These are phyloP conservation scores for Lathyrus sativus DNA, from an alignment of 306 rosid species.

Conservation along the genomic window DNA sequence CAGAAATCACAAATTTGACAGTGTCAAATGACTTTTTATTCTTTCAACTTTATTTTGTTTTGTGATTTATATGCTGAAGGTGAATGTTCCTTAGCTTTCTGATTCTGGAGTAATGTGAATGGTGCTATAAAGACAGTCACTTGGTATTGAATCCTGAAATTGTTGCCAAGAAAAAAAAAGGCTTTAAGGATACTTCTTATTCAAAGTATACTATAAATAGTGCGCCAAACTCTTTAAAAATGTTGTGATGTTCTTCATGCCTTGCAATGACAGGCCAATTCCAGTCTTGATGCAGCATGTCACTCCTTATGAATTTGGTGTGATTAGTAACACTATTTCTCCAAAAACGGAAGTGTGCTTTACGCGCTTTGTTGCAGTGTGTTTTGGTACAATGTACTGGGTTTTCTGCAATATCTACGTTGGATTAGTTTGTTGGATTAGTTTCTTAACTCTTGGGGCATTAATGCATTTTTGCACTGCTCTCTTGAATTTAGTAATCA, in stretches of 20 bases:
- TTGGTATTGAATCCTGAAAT: background rate
- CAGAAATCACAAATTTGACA: background rate
- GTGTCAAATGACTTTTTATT: constrained; percentile 1
- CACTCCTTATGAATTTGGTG: background rate
- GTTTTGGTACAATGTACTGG: constrained; percentile 17
- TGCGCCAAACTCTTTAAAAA: background rate
- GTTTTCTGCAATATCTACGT: constrained; percentile 6
- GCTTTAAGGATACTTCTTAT: background rate
- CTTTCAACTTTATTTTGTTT: background rate
- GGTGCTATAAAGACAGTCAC: background rate
- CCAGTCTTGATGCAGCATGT: background rate
- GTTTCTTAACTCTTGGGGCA: constrained; percentile 8
- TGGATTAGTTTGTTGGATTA: constrained; percentile 1
- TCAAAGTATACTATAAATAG: background rate
- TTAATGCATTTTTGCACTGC: constrained; percentile 2
- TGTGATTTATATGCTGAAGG: constrained; percentile 19
- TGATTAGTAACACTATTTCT: background rate
- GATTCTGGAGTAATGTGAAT: background rate
- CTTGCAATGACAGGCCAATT: constrained; percentile 1
- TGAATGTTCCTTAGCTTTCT: background rate
- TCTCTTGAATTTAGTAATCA: constrained; percentile 25
- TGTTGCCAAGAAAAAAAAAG: background rate
- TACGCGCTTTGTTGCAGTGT: constrained; percentile 6
- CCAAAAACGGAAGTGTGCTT: constrained; percentile 16
- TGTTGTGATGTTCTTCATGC: background rate